Conservation (phyloP, 192 early-diverging fungal species). For the Spinellus fusiger region DNA sequence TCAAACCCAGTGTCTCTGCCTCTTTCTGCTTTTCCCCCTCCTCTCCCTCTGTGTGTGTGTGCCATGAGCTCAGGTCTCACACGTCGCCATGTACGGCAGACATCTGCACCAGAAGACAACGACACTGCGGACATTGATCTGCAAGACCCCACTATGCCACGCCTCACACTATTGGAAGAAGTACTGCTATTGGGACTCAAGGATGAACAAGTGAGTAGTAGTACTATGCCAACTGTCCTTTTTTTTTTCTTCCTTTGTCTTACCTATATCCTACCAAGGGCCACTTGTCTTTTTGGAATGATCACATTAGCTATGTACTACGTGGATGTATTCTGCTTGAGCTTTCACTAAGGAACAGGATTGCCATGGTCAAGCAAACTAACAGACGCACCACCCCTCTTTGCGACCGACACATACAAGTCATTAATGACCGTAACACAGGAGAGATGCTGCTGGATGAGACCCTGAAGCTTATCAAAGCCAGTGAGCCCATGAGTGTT, state of each 20-base stretch:
- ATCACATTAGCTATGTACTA: conserved; percentile 94
- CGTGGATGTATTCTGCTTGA: conserved; percentile 93
- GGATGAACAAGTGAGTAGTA: conserved; percentile 65
- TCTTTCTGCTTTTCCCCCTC: not conserved
- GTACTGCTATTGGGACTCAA: conserved; percentile 90
- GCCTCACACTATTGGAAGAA: conserved; percentile 89
- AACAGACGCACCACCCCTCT: conserved; percentile 62
- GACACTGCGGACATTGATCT: not conserved
- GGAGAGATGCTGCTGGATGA: conserved; percentile 95
- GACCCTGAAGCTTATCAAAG: conserved; percentile 79
- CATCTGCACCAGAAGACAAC: not conserved
- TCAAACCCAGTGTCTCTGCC: not conserved
- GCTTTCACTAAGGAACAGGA: conserved; percentile 84
- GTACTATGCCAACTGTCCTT: too few relatives aligned
- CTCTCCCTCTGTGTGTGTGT: not conserved
- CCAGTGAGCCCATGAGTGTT: conserved; percentile 73
- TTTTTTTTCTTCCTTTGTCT: not conserved
- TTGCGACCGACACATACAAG: conserved; percentile 80
- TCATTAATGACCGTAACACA: conserved; percentile 70
- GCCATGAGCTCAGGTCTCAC: not conserved
- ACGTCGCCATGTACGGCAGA: not conserved
- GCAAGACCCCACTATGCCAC: conserved; percentile 28
- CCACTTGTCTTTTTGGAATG: conserved; percentile 97
- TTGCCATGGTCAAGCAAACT: conserved; percentile 79
- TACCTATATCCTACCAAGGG: conserved; percentile 64